Conservation (phyloP, 2,329 filamentous ascomycete genomes). For the Colletotrichum nymphaeae region DNA sequence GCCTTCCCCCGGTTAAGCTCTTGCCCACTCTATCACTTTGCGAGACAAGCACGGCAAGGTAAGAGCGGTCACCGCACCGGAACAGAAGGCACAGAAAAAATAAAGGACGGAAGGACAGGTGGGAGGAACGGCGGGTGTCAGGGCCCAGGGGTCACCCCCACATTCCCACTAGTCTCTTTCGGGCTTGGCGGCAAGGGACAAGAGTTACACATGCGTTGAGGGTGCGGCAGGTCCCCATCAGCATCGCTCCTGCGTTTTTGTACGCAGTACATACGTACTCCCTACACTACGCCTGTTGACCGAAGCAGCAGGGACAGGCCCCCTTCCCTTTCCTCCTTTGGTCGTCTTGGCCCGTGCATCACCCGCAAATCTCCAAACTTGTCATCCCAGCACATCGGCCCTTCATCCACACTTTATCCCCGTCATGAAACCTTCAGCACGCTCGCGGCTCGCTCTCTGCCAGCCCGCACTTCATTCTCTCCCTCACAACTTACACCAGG, state of each 20-base stretch:
- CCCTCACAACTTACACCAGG: not conserved
- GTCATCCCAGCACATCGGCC: constrained; percentile 20
- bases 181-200: constrained; percentile 10
- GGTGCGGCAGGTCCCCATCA: not conserved
- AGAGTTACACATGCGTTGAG: constrained; percentile 21
- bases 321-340: constrained; percentile 7
- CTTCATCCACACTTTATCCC: constrained; percentile 23
- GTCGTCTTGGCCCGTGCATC: constrained; percentile 24
- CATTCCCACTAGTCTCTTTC: constrained; percentile 8
- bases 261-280: not conserved
- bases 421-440: constrained; percentile 22
- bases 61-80: not conserved
- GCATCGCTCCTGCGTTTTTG: not conserved
- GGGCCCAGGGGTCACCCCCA: constrained; percentile 18
- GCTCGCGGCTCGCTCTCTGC: not conserved
- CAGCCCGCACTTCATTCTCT: constrained; percentile 20
- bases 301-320: not conserved
- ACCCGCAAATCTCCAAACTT: constrained; percentile 31
- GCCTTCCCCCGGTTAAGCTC: not conserved
- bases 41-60: not conserved
- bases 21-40: too few relatives aligned
- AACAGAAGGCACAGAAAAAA: constrained; percentile 10
- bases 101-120: constrained; percentile 3
- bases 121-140: not conserved
- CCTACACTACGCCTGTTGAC: not conserved